Conservation (phyloP, 495 filamentous ascomycete species). For the Poronia punctata region DNA sequence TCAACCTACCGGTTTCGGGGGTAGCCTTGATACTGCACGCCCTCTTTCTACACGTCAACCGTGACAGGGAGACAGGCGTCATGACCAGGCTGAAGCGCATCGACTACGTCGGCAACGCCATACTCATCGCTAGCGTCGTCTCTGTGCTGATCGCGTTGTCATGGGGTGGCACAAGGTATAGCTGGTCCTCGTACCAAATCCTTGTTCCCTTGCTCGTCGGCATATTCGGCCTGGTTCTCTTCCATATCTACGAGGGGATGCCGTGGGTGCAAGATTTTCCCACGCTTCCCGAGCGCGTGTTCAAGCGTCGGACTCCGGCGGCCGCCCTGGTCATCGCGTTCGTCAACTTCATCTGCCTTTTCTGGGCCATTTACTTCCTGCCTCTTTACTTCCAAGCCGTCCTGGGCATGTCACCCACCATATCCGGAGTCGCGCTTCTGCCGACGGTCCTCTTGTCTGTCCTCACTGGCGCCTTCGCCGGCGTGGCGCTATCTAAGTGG, state of each 20-base stretch:
- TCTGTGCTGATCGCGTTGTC: conserved; percentile 24
- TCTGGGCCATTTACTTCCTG: conserved; percentile 34
- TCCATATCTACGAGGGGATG: conserved; percentile 14
- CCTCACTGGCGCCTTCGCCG: conserved; percentile 21
- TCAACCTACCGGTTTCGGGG: conserved; percentile 28
- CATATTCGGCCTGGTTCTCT: conserved; percentile 16
- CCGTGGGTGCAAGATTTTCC: conserved; percentile 8
- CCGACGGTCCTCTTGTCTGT: conserved; percentile 24
- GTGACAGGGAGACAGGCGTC: conserved; percentile 9
- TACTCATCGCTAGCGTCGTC: conserved; percentile 19
- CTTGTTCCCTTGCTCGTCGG: conserved; percentile 24
- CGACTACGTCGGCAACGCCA: conserved; percentile 25
- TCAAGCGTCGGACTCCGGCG: conserved; percentile 9
- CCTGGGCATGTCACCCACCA: conserved; percentile 15
- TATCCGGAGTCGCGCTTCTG: conserved; percentile 31
- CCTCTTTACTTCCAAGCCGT: conserved; percentile 41
- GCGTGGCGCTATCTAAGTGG: conserved; percentile 27
- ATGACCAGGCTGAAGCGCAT: conserved; percentile 12
- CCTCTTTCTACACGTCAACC: conserved; percentile 20
- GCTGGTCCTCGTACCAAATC: conserved; percentile 23
- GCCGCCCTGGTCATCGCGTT: conserved; percentile 9
- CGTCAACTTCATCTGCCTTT: conserved; percentile 4
- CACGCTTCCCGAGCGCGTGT: conserved; percentile 8
- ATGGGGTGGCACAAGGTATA: conserved; percentile 9
- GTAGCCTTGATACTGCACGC: conserved; percentile 13